Percentiles rank a stretch among this genome's conserved stretches.
Evolutionary conservation across 768 basidiomycete species (phyloP).

Genomic region (Botryobasidium botryosum): DNA sequence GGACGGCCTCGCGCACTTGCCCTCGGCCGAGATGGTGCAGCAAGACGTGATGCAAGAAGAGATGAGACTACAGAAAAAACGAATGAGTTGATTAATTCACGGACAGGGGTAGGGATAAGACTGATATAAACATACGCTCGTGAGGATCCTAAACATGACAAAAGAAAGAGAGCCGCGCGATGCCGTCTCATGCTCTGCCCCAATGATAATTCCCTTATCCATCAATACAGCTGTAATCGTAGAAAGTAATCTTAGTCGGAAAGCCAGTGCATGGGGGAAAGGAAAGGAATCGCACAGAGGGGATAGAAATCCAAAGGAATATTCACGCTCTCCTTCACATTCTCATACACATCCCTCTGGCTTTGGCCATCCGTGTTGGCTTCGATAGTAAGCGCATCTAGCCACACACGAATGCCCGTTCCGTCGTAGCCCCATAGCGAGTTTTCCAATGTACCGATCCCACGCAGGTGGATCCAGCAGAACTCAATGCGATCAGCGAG

Average conservation of each 20-base stretch:
- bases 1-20: slow-evolving; percentile 45
- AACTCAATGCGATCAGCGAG: slow-evolving; percentile 95
- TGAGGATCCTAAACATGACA: slow-evolving; percentile 80
- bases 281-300: slow-evolving; percentile 48
- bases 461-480: slow-evolving; percentile 95
- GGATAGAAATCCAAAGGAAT: slow-evolving; percentile 92
- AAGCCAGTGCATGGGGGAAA: no score
- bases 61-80: slow-evolving; percentile 47
- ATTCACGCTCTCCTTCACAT: slow-evolving; percentile 84
- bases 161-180: slow-evolving; percentile 64
- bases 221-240: slow-evolving; percentile 73
- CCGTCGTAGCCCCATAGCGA: slow-evolving; percentile 97
- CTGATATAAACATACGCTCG: slow-evolving; percentile 45
- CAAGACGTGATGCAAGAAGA: slow-evolving; percentile 87
- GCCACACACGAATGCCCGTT: slow-evolving; percentile 75
- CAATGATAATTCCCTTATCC: slow-evolving; percentile 98
- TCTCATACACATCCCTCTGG: slow-evolving; percentile 24
- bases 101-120: slow-evolving; percentile 2
- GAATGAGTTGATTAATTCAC: not conserved
- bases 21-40: slow-evolving; percentile 56
- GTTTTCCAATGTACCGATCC: slow-evolving; percentile 86
- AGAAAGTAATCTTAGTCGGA: no score
- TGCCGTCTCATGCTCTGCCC: slow-evolving; percentile 77
- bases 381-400: slow-evolving; percentile 89
- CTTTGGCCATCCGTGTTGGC: slow-evolving; percentile 23